Evolutionary conservation across 2,329 filamentous ascomycete species (phyloP).

Genomic region (Coniochaeta pulveracea): DNA sequence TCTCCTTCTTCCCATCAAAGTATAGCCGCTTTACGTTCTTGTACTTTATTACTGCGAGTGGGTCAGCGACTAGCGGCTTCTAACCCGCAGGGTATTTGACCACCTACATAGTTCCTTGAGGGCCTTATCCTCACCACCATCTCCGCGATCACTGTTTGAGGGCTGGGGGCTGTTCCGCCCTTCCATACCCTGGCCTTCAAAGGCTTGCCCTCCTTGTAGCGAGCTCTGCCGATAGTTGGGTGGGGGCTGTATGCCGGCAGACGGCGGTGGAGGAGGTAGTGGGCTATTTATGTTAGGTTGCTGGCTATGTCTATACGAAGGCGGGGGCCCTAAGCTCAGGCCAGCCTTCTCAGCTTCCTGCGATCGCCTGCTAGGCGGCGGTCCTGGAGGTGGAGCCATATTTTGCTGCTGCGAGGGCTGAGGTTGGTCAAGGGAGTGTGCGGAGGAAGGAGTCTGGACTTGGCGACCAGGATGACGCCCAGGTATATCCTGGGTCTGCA

Average conservation of each 20-base stretch:
- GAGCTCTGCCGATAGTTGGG: conserved; percentile 28
- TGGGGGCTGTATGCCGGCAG: conserved; percentile 18
- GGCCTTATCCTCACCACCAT: conserved; percentile 36
- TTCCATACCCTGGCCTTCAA: conserved; percentile 31
- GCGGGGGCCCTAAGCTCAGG: conserved; percentile 34
- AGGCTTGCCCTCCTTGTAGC: conserved; percentile 27
- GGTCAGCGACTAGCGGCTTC: conserved; percentile 3
- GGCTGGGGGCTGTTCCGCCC: conserved; percentile 48
- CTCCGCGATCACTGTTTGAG: conserved; percentile 27
- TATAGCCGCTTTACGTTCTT: conserved; percentile 97
- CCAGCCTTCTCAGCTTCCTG: conserved; percentile 38
- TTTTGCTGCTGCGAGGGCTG: conserved; percentile 19
- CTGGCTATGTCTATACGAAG: conserved; percentile 41
- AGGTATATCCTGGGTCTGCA: conserved; percentile 20
- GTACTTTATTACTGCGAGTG: conserved; percentile 74
- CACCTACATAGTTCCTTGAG: conserved; percentile 46
- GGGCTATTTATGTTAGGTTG: conserved; percentile 29
- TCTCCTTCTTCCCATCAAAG: conserved; percentile 88
- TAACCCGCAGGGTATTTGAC: not conserved
- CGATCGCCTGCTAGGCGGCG: conserved; percentile 31
- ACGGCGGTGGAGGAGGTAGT: conserved; percentile 25
- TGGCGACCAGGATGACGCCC: conserved; percentile 17
- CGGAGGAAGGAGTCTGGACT: conserved; percentile 13
- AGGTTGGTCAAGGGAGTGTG: not conserved
- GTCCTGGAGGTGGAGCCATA: conserved; percentile 36